phyloP scores from a whole-genome alignment of 768 basidiomycete species.

The Hemileccinum rubropunctum region DNA sequence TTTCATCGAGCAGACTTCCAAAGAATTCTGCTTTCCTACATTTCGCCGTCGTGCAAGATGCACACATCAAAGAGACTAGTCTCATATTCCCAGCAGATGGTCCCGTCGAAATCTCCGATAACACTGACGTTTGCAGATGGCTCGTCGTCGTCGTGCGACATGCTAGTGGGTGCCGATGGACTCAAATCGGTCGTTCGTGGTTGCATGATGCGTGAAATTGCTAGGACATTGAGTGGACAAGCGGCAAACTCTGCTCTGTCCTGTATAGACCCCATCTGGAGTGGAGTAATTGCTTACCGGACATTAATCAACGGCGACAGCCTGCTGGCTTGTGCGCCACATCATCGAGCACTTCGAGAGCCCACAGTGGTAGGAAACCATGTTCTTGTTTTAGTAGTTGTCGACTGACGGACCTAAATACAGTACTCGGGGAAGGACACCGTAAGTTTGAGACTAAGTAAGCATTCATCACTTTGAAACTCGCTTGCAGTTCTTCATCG shows the following conservation, averaged over 20 bases:
- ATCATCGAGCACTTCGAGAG: constrained; percentile 46
- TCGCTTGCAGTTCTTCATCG: constrained; percentile 49
- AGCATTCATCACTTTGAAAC: not conserved
- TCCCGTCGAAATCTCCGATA: constrained; percentile 32
- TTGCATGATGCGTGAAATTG: constrained; percentile 33
- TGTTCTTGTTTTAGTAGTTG: not conserved
- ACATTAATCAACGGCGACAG: constrained; percentile 53
- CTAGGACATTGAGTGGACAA: constrained; percentile 33
- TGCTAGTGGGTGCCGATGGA: constrained; percentile 71
- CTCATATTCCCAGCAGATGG: constrained; percentile 49
- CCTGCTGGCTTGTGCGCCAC: constrained; percentile 40
- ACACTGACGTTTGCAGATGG: constrained; percentile 62
- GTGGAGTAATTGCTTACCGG: constrained; percentile 58
- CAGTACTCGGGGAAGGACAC: constrained; percentile 59
- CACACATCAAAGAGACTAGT: constrained; percentile 58
- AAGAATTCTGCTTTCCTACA: constrained; percentile 46
- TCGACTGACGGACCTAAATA: not conserved
- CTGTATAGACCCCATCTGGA: constrained; percentile 54
- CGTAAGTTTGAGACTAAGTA: constrained; percentile 27
- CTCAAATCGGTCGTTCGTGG: constrained; percentile 51
- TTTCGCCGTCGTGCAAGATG: constrained; percentile 45
- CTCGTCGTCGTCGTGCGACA: constrained; percentile 54
- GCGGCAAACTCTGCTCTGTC: constrained; percentile 42
- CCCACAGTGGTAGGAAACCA: constrained; percentile 44
- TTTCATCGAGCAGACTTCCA: constrained; percentile 74